Evolutionary conservation across 2,329 filamentous ascomycete species (phyloP).

Genomic region (Xylariaceae sp.): DNA sequence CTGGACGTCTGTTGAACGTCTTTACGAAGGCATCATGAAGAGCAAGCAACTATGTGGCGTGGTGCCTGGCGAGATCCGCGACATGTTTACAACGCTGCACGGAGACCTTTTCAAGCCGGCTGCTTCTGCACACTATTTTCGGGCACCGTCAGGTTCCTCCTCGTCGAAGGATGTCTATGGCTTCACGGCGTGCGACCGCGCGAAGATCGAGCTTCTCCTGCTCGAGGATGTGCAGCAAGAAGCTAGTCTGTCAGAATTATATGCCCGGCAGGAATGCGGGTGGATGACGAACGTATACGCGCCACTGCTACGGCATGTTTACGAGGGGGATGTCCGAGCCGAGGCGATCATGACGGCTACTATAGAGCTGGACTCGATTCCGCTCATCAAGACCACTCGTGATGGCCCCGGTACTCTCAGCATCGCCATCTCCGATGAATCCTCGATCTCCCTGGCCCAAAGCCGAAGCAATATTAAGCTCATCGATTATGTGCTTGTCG

Average conservation of each 20-base stretch:
- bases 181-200: neutral
- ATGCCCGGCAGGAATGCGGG: neutral
- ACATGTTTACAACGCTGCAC: neutral
- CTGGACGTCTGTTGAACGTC: neutral
- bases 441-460: neutral
- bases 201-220: neutral
- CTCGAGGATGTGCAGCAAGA: neutral
- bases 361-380: neutral
- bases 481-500: neutral
- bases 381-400: neutral
- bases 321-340: neutral
- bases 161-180: neutral
- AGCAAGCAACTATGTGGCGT: neutral
- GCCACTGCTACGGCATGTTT: neutral
- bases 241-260: neutral
- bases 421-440: neutral
- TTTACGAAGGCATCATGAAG: neutral
- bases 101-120: neutral
- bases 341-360: neutral
- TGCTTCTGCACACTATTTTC: neutral
- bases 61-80: neutral
- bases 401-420: neutral
- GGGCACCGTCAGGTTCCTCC: neutral
- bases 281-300: neutral
- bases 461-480: neutral